Evolutionary conservation across 768 basidiomycete genomes (phyloP).

Genomic region (Russula emetica): DNA sequence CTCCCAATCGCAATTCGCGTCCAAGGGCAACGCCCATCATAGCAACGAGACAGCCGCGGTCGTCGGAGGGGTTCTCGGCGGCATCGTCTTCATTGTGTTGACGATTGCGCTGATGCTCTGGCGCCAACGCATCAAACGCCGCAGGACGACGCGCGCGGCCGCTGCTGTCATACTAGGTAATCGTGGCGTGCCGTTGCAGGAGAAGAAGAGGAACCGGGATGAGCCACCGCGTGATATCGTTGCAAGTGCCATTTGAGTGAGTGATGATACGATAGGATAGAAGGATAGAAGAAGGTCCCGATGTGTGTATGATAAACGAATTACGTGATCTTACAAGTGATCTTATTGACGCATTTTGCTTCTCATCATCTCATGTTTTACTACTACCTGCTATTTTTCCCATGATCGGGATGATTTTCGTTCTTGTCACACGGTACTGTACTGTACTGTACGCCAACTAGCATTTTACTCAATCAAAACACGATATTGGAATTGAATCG

Average conservation of each 20-base stretch:
- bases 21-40: not conserved
- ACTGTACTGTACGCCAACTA: too few relatives aligned
- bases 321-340: not conserved
- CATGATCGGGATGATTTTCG: too few relatives aligned
- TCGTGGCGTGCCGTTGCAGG: conserved; percentile 1
- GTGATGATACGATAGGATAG: not conserved
- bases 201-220: conserved; percentile 1
- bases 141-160: conserved; percentile 6
- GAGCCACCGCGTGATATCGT: not conserved
- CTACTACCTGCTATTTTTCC: not conserved
- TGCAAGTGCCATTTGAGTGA: not conserved
- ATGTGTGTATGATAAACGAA: not conserved
- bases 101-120: not conserved
- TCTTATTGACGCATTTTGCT: not conserved
- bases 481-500: too few relatives aligned
- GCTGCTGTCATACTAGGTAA: conserved; percentile 4
- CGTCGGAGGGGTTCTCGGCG: conserved; percentile 7
- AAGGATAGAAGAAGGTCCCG: not conserved
- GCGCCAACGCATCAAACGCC: conserved; percentile 16
- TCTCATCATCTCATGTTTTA: not conserved
- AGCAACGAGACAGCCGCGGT: not conserved
- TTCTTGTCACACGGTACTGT: not conserved
- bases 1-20: not conserved
- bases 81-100: not conserved
- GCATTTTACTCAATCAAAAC: too few relatives aligned